These are phyloP conservation scores for Caulochytrium protostelioides DNA, from an alignment of 371 early-diverging fungal genomes.

Conservation along the genomic window DNA sequence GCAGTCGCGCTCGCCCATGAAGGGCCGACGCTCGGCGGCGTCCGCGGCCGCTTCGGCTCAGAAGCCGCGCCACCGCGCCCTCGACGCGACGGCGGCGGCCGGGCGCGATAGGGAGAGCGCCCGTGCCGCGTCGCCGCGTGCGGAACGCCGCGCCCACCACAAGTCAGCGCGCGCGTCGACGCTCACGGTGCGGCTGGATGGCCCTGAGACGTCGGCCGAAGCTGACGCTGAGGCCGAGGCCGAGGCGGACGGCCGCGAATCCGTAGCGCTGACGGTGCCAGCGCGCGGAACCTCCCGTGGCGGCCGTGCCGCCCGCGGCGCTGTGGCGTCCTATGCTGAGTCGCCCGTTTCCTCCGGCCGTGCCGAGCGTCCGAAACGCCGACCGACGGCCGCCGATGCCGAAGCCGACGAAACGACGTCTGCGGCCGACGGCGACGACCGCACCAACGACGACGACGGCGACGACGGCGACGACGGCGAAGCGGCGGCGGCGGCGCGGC, in stretches of 20 bases:
- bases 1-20: no score
- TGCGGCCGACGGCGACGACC: not conserved
- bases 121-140: no score
- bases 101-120: no score
- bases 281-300: no score
- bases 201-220: conserved; percentile 27
- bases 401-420: conserved; percentile 4
- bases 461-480: not conserved
- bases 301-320: no score
- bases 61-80: no score
- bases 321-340: conserved; percentile 31
- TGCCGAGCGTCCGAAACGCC: not conserved
- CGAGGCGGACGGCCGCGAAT: conserved; percentile 19
- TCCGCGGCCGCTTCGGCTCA: no score
- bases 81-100: no score
- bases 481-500: not conserved
- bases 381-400: not conserved
- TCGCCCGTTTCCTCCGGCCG: not conserved
- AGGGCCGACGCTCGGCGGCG: no score
- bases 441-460: not conserved
- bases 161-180: no score
- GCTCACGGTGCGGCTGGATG: conserved; percentile 29
- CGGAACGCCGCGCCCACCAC: no score
- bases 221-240: not conserved
- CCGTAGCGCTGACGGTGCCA: conserved; percentile 21